Evolutionary conservation across 2,329 filamentous ascomycete genomes (phyloP), one percentile per base, ranked within the genome.

Genomic region (Monilinia laxa): DNA sequence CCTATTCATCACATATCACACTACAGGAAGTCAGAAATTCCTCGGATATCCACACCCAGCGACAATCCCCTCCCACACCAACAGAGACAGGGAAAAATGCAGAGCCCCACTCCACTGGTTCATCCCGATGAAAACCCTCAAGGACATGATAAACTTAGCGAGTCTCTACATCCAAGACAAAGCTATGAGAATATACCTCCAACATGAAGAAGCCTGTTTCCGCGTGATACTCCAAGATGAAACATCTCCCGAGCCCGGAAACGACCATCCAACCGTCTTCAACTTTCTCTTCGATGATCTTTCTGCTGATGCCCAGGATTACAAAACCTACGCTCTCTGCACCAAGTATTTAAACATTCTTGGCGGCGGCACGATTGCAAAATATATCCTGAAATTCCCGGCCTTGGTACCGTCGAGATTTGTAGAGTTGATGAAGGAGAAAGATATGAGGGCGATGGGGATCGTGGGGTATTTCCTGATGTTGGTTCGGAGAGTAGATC

Each of bases 401-500:
- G 31, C 40, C 3, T 52, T 59, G 31, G 45, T 45, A 1, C 28
- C 42, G 14, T 7, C n/a, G 1, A 52, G 55, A 31, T 45, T 59
- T 5, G 23, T 65, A 2, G 45, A 58, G 4, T 59, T 59, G 23
- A 18, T 65, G 25, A 42, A 58, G 47, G 31, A 52, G 35, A 60
- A 25, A 38, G 64, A 60, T 20, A 16, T 42, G 9, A 52, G 55
- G 18, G 28, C 31, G 18, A 40, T 65, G 54, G 35, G 55, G 6
- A 60, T 65, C 2, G 31, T 45, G 35, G 64, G 55, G 4, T 65
- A 65, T 54, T 65, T 65, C 14, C 28, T 65, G 18, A 60, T 65
- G 55, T n/a, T 65, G 14, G 31, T 65, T 14, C 40, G 45, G 10
- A 62, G 59, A 10, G 31, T n/a, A 14, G 28, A 52, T 38, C 35